Base-by-base conservation (phyloP, 495 filamentous ascomycete genomes). In the Tuber melanosporum region DNA sequence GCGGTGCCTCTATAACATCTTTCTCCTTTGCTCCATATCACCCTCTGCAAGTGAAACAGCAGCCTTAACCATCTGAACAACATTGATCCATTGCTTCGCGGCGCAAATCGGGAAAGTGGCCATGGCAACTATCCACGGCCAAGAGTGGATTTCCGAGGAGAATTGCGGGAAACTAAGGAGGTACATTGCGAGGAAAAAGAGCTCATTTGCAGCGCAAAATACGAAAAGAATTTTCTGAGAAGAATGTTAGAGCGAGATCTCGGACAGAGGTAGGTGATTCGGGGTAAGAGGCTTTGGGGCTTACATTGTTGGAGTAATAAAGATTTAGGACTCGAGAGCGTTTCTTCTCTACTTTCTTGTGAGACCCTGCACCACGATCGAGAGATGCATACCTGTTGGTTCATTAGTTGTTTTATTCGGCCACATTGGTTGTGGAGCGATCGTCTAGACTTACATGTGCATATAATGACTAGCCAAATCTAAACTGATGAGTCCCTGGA, bases 141-240 rank as follows among this genome's bases (percentile, higher is more conserved):
- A 89, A 76, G 84, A 86, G 8, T 95, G 95, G 57, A 77, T 76
- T 46, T 72, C 71, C 83, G 90, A 91, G 57, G 91, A 89, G 83
- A 94, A 95, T 26, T 96, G 85, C 77, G 90, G 89, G 89, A 99
- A 99, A 80, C 94, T 97, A 70, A 99, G 90, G 69, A 99, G 92
- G 87, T 99, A 99, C 78, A 98, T 89, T 70, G 94, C 94, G 84
- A 99, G 94, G 87, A 98, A 99, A 88, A 97, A 98, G 76, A 92
- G 84, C 85, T 99, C 96, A 85, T 98, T 98, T 47, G 95, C 86
- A 70, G 89, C 88, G 85, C 96, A 99, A 86, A 92, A 93, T 77
- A 92, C 82, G 88, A 98, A 98, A 74, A 99, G 88, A 32, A 99
- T 94, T 76, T 87, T 91, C 96, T 99, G 83, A 71, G 70, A 15